Evolutionary conservation across 1,139 yeast genomes (phyloP), one percentile per base, ranked within the genome.

Genomic region (Debaryomyces psychrophilus): DNA sequence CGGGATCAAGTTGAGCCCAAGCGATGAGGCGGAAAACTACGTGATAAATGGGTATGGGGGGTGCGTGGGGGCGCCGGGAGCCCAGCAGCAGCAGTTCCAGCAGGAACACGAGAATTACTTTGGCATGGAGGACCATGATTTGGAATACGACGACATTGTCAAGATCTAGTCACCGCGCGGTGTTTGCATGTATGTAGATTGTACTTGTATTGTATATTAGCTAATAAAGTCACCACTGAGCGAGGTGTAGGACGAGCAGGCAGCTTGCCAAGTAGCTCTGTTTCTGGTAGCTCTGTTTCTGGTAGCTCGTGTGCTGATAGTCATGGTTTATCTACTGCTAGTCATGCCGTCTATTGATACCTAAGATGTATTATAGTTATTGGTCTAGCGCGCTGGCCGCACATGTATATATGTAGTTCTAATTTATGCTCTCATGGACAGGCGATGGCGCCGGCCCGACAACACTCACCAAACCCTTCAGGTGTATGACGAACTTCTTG

Each of bases 81-180:
- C 20, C 17, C 47, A 44, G 31, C 22, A 35, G 14, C 43, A 43
- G 22, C 59, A 60, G 44, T 69, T 59, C 49, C 58, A 53, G 42
- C 68, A 62, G 46, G 76, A 71, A 49, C 77, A 68, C 22, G 76
- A 71, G 48, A 67, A 71, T 51, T 71, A 71, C 50, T 69, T 71
- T 53, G 76, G 76, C 6, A 68, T 67, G 64, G 55, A 51, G 9
- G 55, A 65, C 50, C 67, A 58, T 31, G 61, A 50, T 14, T 36
- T 44, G 29, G 52, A 49, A 11, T 44, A 42, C 39, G 46, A 35
- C 31, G 47, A 39, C 25, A 22, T 38, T 34, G 33, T 38, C 14
- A 38, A 28, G 28, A 28, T 28, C 34, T 38, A 38, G 34, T 18
- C 18, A 12, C 26, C 35, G 26, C 31, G 25, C 23, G 41, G 18